These are phyloP conservation scores for Microcyclosporella mali DNA, from an alignment of 2,329 filamentous ascomycete genomes.

Conservation along the genomic window DNA sequence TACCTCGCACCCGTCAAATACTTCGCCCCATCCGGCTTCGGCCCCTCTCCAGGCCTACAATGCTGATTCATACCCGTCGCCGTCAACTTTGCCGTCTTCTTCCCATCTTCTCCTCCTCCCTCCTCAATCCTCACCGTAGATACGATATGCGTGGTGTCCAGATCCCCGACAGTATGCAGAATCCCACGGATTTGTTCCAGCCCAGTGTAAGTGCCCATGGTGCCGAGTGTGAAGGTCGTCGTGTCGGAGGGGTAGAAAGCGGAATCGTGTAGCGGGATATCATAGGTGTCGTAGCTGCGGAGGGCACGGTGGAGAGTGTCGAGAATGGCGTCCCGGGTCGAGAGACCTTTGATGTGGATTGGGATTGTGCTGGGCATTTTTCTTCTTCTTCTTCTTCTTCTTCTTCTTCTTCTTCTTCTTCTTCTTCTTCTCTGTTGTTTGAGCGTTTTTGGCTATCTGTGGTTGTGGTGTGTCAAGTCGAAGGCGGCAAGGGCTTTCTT, in stretches of 20 bases:
- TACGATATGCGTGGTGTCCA: constrained; percentile 33
- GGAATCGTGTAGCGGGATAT: constrained; percentile 28
- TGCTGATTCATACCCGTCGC: constrained; percentile 27
- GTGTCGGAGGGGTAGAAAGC: constrained; percentile 19
- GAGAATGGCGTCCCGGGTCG: constrained; percentile 26
- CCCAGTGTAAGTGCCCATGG: constrained; percentile 16
- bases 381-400: no score
- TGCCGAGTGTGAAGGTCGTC: constrained; percentile 19
- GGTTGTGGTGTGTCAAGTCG: no score
- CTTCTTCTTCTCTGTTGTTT: no score
- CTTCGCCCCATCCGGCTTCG: constrained; percentile 11
- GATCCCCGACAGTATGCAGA: constrained; percentile 19
- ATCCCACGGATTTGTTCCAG: constrained; percentile 17
- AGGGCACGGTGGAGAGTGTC: constrained; percentile 31
- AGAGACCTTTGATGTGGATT: background rate
- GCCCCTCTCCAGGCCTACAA: constrained; percentile 24
- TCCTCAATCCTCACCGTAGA: constrained; percentile 27
- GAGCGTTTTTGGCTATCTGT: no score
- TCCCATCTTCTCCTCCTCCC: constrained; percentile 10
- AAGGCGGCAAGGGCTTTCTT: no score
- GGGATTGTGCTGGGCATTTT: no score
- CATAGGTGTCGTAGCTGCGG: constrained; percentile 25
- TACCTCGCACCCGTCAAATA: constrained; percentile 28
- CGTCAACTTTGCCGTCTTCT: constrained; percentile 25
- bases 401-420: no score